phyloP scores from a whole-genome alignment of 2,329 filamentous ascomycete species.

The Phialophora chinensis region DNA sequence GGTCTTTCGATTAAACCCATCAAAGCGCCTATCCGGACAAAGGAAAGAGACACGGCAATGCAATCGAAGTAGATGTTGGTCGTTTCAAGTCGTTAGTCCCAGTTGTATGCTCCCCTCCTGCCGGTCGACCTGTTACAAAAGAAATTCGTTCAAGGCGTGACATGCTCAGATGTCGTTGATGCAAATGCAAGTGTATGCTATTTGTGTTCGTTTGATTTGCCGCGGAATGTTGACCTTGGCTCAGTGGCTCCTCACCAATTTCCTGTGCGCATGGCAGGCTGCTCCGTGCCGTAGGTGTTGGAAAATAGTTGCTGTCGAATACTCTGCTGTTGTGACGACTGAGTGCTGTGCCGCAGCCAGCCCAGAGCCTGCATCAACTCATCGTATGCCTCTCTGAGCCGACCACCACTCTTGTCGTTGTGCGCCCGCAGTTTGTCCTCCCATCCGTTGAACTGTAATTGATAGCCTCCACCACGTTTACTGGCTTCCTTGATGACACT shows the following conservation, averaged over 20 bases:
- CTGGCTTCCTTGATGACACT: constrained; percentile 87
- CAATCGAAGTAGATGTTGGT: constrained; percentile 4
- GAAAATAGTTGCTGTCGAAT: constrained; percentile 63
- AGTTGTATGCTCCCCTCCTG: constrained; percentile 17
- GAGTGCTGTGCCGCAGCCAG: constrained; percentile 69
- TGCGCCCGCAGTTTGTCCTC: constrained; percentile 86
- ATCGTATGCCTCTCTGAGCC: constrained; percentile 78
- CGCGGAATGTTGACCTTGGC: neutral
- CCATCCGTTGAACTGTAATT: constrained; percentile 88
- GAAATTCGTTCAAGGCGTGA: constrained; percentile 32
- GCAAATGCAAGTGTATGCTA: constrained; percentile 20
- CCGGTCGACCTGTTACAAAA: constrained; percentile 24
- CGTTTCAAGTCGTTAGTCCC: constrained; percentile 28
- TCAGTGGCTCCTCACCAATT: constrained; percentile 28
- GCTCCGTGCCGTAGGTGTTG: constrained; percentile 61
- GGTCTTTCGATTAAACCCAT: neutral
- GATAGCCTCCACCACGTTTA: constrained; percentile 88
- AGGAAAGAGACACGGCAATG: constrained; percentile 6
- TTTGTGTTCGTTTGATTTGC: constrained; percentile 1
- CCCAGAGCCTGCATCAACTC: constrained; percentile 76
- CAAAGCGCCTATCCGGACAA: constrained; percentile 11
- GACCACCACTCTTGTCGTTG: constrained; percentile 82
- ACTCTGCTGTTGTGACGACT: constrained; percentile 42
- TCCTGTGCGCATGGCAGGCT: constrained; percentile 36
- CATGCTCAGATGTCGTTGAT: constrained; percentile 20